phyloP scores from a whole-genome alignment of 1,139 yeast species.

The Diutina neorugosa region DNA sequence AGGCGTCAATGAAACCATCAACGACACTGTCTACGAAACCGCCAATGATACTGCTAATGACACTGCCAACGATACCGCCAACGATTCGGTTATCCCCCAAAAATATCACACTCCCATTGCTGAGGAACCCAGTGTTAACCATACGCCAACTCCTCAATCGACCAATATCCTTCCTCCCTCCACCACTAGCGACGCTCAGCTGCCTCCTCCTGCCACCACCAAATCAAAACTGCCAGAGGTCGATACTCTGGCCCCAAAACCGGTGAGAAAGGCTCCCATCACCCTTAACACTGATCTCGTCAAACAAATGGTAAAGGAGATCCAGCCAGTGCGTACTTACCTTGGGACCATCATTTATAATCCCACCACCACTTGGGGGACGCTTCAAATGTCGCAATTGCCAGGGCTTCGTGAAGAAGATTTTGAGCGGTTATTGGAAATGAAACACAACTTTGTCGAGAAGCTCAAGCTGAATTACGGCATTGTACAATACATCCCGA shows the following conservation, averaged over 20 bases:
- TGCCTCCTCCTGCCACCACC: no score
- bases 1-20: not conserved
- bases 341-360: constrained; percentile 54
- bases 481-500: constrained; percentile 21
- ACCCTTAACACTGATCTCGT: not conserved
- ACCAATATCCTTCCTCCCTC: no score
- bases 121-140: not conserved
- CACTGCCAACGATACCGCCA: not conserved
- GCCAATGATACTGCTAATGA: not conserved
- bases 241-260: not conserved
- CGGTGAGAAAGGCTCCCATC: not conserved
- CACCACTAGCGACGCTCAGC: no score
- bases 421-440: constrained; percentile 18
- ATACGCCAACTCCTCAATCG: not conserved
- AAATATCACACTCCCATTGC: not conserved
- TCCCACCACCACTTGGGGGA: constrained; percentile 39
- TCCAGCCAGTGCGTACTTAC: not conserved
- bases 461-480: constrained; percentile 10
- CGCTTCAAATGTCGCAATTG: constrained; percentile 24
- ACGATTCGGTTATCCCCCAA: not conserved
- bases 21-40: not conserved
- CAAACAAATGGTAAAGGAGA: not conserved
- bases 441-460: constrained; percentile 16
- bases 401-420: constrained; percentile 27
- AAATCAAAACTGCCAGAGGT: not conserved